Conservation (phyloP, 164 flowering plant species). For the Platanus orientalis region DNA sequence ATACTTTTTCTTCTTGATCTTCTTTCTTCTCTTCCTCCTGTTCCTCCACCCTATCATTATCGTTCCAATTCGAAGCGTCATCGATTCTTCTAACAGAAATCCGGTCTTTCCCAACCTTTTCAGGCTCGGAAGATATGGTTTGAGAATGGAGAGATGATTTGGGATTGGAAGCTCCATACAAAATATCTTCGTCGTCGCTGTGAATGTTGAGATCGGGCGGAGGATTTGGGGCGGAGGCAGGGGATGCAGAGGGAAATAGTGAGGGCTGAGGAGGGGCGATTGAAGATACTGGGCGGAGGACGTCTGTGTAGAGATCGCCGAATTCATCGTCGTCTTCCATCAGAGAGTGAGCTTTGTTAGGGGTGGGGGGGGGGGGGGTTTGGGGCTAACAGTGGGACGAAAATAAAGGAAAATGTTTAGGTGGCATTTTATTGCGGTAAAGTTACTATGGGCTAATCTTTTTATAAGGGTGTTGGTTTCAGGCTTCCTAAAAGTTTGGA, state of each 20-base stretch:
- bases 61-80: not conserved
- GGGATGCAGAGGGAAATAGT: slow-evolving; percentile 12
- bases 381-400: not conserved
- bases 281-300: slow-evolving; percentile 46
- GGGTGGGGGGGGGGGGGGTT: too few species aligned
- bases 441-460: too few species aligned
- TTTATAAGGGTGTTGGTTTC: too few species aligned
- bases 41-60: not conserved
- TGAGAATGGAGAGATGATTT: slow-evolving; percentile 10
- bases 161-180: slow-evolving; percentile 15
- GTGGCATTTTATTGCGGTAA: too few species aligned
- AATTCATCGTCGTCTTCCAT: slow-evolving; percentile 99
- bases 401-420: not conserved
- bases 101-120: not conserved
- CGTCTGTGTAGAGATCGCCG: slow-evolving; percentile 97
- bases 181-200: slow-evolving; percentile 28
- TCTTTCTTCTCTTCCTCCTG: not conserved
- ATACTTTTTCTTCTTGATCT: not conserved
- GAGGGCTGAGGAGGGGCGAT: slow-evolving; percentile 18
- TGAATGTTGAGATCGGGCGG: slow-evolving; percentile 53
- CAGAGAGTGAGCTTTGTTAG: slow-evolving; percentile 1
- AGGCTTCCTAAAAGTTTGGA: too few species aligned
- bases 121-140: slow-evolving; percentile 9
- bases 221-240: slow-evolving; percentile 20
- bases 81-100: not conserved